Evolutionary conservation across 305 asterid species (phyloP).

Genomic region (Rubia occidens): DNA sequence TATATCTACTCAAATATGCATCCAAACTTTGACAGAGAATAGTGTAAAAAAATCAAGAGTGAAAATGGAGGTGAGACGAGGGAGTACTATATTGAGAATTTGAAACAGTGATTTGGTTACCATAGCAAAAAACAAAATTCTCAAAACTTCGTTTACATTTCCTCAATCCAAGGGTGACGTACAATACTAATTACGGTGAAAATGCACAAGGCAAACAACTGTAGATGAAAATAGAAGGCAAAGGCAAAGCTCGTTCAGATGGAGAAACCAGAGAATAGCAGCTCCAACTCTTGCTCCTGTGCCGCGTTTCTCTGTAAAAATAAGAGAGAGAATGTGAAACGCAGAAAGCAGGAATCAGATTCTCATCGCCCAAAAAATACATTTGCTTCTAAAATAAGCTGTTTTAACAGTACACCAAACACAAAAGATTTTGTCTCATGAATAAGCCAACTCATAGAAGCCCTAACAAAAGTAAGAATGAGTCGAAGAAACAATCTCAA

Average conservation of each 20-base stretch:
- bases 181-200: not conserved
- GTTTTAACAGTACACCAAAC: too few relatives aligned
- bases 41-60: too few relatives aligned
- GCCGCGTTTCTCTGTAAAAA: constrained; percentile 54
- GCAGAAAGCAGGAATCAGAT: not conserved
- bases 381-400: too few relatives aligned
- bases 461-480: not conserved
- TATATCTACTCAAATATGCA: too few relatives aligned
- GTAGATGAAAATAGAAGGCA: too few relatives aligned
- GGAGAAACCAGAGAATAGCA: constrained; percentile 76
- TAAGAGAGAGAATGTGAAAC: not conserved
- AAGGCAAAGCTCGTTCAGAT: constrained; percentile 27
- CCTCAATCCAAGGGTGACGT: not conserved
- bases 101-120: not conserved
- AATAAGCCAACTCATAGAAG: too few relatives aligned
- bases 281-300: constrained; percentile 73
- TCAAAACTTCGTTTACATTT: not conserved
- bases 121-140: not conserved
- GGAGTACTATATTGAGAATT: too few relatives aligned
- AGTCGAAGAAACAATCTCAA: not conserved
- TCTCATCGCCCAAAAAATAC: too few relatives aligned
- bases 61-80: too few relatives aligned
- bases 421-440: too few relatives aligned
- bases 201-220: not conserved
- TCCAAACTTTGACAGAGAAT: too few relatives aligned